Conservation (phyloP, 345 rosid species). For the Erodium maritimum region DNA sequence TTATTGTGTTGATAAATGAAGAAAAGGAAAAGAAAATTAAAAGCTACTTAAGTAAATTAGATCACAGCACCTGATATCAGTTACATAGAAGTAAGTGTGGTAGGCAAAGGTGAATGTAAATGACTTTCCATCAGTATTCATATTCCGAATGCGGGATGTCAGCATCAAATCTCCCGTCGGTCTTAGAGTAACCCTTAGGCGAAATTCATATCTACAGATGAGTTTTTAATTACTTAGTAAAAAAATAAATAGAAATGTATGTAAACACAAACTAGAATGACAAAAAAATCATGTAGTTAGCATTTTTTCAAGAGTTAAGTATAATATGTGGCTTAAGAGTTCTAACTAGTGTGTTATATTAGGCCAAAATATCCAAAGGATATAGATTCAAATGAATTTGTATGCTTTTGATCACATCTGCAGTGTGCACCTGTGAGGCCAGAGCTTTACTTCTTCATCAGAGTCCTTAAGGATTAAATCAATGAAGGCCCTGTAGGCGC, state of each 20-base stretch:
- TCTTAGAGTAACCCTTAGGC: slow-evolving; percentile 75
- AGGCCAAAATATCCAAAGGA: background rate
- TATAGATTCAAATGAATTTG: too few relatives aligned
- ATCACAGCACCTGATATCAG: slow-evolving; percentile 98
- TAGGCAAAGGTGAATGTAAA: slow-evolving; percentile 90
- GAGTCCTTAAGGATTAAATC: slow-evolving; percentile 73
- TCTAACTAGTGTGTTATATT: too few relatives aligned
- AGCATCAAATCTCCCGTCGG: slow-evolving; percentile 66
- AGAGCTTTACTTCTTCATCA: slow-evolving; percentile 71
- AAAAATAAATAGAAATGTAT: too few relatives aligned
- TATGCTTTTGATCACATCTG: too few relatives aligned
- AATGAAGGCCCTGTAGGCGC: slow-evolving; percentile 33
- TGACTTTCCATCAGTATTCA: slow-evolving; percentile 69
- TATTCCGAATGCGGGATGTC: slow-evolving; percentile 82
- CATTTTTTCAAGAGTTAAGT: background rate
- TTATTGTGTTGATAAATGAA: too few relatives aligned
- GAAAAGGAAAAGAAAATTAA: too few relatives aligned
- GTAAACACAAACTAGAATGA: too few relatives aligned
- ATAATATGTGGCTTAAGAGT: background rate
- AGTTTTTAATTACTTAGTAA: too few relatives aligned
- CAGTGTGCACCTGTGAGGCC: slow-evolving; percentile 56
- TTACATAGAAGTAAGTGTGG: slow-evolving; percentile 84
- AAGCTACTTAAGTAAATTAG: too few relatives aligned
- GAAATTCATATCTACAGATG: slow-evolving; percentile 61
- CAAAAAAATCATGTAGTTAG: background rate